Conservation (phyloP, 129 eudicot genomes). For the Tagetes patula region DNA sequence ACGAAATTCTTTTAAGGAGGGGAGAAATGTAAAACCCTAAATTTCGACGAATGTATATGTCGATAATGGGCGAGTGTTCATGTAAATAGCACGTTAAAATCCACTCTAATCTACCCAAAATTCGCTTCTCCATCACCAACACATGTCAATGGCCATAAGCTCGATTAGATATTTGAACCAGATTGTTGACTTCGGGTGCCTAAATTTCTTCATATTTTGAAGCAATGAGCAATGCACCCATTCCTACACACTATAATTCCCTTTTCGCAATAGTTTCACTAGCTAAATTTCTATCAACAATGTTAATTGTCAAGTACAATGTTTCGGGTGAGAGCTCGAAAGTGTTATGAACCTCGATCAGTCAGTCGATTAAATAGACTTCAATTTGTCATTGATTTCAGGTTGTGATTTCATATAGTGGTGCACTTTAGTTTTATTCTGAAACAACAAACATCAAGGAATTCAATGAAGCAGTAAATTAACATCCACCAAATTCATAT, state of each 20-base stretch:
- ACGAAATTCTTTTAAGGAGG: too few relatives aligned
- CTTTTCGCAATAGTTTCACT: slow-evolving; percentile 48
- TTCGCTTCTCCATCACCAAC: slow-evolving; percentile 68
- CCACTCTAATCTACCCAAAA: slow-evolving; percentile 75
- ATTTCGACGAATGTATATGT: too few relatives aligned
- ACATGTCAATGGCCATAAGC: slow-evolving; percentile 63
- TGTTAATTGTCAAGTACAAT: slow-evolving; percentile 75
- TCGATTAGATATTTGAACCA: slow-evolving; percentile 65
- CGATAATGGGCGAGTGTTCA: too few relatives aligned
- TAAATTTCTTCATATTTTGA: slow-evolving; percentile 94
- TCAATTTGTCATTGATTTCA: slow-evolving; percentile 71
- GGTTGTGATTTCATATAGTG: slow-evolving; percentile 75
- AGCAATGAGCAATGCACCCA: slow-evolving; percentile 85
- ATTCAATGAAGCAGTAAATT: not conserved
- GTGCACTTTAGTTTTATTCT: slow-evolving; percentile 56
- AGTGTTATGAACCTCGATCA: slow-evolving; percentile 71
- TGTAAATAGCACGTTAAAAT: slow-evolving; percentile 34
- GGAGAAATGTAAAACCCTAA: too few relatives aligned
- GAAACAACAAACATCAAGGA: slow-evolving; percentile 8
- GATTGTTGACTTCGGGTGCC: slow-evolving; percentile 90
- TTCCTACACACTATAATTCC: slow-evolving; percentile 78
- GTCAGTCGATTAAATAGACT: slow-evolving; percentile 80
- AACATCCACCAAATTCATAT: too few relatives aligned
- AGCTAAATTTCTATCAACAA: slow-evolving; percentile 71
- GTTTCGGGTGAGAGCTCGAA: slow-evolving; percentile 76